Conservation (phyloP, 306 rosid genomes). For the Rosa multiflora region DNA sequence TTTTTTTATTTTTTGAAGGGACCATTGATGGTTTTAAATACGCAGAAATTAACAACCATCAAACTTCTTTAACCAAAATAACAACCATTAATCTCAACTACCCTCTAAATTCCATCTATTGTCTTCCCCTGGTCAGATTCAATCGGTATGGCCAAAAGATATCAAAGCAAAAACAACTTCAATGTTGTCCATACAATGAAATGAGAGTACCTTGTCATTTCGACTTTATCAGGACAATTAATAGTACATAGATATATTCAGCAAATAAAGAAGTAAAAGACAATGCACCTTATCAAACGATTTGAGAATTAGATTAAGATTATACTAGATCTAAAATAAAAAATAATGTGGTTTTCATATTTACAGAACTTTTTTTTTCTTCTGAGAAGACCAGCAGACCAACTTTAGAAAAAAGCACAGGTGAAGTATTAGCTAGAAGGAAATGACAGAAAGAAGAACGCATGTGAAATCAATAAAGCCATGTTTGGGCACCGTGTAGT, state of each 20-base stretch:
- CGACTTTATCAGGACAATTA: no score
- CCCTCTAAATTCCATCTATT: background rate
- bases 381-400: background rate
- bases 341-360: background rate
- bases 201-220: no score
- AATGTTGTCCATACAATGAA: background rate
- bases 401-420: background rate
- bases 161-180: background rate
- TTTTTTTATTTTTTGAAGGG: no score
- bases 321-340: background rate
- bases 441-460: conserved; percentile 14
- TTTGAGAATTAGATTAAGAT: background rate
- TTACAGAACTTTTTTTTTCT: background rate
- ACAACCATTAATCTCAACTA: background rate
- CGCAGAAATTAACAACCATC: background rate
- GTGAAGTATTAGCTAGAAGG: background rate
- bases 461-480: background rate
- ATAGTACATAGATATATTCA: no score
- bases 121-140: no score
- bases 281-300: background rate
- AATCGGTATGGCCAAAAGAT: no score
- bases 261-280: no score
- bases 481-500: background rate
- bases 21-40: background rate
- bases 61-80: background rate